Evolutionary conservation across 306 rosid species (phyloP), one percentile per base, ranked within the genome.

Genomic region (Lupinus albus): DNA sequence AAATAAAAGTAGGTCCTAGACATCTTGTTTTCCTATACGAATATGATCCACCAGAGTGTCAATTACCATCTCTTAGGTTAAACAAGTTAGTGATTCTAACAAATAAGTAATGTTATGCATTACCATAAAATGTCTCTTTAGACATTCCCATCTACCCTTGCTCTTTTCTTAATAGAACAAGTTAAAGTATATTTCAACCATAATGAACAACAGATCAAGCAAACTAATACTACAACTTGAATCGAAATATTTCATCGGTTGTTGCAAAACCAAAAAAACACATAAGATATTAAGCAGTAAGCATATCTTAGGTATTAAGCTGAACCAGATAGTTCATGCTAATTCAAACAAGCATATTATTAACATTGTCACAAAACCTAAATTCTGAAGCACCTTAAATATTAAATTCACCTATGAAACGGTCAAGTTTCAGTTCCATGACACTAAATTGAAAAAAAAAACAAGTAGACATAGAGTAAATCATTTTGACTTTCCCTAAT

Each of bases 311-410:
- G 36, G 52, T 55, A n/a, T n/a, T n/a, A n/a, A n/a, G n/a, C n/a
- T n/a, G 57, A 58, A 72, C 33, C 33, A 46, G 55, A 67, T 64
- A 46, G 61, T 50, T 30, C 8, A 48, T 18, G 39, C 35, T 36
- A 49, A 20, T 64, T 70, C 62, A 70, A 25, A 60, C 62, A 18
- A 38, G 11, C 44, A 8, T 38, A 38, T 7, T 16, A 38, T 17
- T 12, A 39, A 50, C 14, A 49, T 55, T 11, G 59, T 39, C 38
- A 67, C 69, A 75, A 58, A 75, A 14, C 67, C 67, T 11, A 59
- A 58, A 57, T 35, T 69, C 6, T 13, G 33, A 61, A 65, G 54
- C 79, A 48, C 32, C 44, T 45, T 58, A 1, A 10, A 28, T 42
- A 7, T 8, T 49, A 39, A 54, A 61, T 53, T 46, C 25, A 8